A percentile compares a stretch with the other conserved stretches of the same genome.
Conservation (phyloP, 2,329 filamentous ascomycete genomes). For the Sclerotinia spermophila region DNA sequence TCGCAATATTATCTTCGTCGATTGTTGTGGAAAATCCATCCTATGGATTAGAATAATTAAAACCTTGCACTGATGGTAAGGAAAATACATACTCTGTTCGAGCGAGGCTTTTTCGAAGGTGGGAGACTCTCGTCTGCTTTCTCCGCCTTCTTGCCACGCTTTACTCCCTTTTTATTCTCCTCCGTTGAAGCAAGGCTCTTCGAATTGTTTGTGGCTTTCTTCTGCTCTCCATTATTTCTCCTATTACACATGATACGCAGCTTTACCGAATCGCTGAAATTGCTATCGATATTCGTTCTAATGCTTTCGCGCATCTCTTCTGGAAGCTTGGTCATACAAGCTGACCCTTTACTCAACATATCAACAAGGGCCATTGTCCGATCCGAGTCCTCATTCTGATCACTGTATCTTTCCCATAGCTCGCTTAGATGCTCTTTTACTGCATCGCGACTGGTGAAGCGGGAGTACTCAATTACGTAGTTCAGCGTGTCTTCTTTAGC, state of each 20-base stretch:
- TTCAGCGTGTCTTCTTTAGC: not conserved
- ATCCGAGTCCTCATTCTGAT: not conserved
- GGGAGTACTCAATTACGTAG: not conserved
- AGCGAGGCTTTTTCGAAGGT: not conserved
- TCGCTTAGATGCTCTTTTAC: not conserved
- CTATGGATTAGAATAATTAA: not conserved
- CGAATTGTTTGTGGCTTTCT: not conserved
- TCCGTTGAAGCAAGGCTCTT: not conserved
- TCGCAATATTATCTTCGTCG: not conserved
- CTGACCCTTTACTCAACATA: conserved; percentile 1
- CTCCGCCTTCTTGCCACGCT: not conserved
- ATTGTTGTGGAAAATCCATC: not conserved
- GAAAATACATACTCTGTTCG: not conserved
- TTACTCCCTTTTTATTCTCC: not conserved
- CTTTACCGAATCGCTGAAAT: not conserved
- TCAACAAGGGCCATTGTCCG: not conserved
- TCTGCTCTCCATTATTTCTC: not conserved
- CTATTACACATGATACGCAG: not conserved
- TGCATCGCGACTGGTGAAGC: not conserved
- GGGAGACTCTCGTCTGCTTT: not conserved
- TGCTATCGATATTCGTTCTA: not conserved
- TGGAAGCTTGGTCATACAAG: not conserved
- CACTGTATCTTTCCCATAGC: not conserved
- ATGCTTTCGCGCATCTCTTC: not conserved
- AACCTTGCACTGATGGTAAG: too few relatives aligned